Conservation (phyloP, 768 basidiomycete genomes). For the Tulasnella sp. region DNA sequence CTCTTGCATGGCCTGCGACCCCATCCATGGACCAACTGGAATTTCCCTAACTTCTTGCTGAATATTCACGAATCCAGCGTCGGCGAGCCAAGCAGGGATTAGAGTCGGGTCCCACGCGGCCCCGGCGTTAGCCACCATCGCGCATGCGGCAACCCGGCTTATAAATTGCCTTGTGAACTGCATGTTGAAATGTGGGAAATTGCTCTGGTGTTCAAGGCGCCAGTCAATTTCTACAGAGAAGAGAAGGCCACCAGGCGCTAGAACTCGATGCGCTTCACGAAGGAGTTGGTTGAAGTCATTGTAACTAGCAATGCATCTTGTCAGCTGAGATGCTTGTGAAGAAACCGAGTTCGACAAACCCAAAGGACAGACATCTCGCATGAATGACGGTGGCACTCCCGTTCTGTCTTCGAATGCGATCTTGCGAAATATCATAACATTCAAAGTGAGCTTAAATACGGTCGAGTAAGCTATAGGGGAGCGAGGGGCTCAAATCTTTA, state of each 20-base stretch:
- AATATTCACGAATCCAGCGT: neutral
- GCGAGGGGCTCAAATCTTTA: neutral
- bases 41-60: neutral
- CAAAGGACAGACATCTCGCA: slow-evolving; percentile 16
- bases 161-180: slow-evolving; percentile 12
- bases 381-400: neutral
- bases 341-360: slow-evolving; percentile 3
- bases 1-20: neutral
- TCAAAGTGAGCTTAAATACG: slow-evolving; percentile 26
- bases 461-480: neutral
- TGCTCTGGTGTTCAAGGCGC: neutral
- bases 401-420: neutral
- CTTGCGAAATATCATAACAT: slow-evolving; percentile 20
- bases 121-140: neutral
- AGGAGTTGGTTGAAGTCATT: neutral
- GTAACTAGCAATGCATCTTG: neutral
- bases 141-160: neutral
- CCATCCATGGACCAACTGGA: slow-evolving; percentile 16
- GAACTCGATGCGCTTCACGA: slow-evolving; percentile 7
- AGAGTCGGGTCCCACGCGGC: neutral
- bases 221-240: slow-evolving; percentile 30
- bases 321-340: neutral
- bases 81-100: neutral
- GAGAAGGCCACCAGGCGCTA: neutral
- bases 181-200: neutral